phyloP scores from a whole-genome alignment of 176 grass and related monocot species.

The Juncus inflexus region DNA sequence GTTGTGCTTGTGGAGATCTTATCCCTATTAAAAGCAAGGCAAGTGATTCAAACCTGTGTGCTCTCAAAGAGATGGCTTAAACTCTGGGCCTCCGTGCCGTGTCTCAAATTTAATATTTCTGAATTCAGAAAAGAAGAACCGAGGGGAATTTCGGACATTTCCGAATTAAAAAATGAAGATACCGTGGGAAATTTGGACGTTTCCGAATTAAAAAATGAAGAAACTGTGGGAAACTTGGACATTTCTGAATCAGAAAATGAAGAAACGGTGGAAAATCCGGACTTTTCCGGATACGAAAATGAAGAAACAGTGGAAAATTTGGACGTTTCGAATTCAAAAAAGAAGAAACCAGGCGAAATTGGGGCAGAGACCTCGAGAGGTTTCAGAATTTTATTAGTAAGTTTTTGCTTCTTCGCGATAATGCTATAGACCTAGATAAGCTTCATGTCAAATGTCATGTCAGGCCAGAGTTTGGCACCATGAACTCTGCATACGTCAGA shows the following conservation, averaged over 20 bases:
- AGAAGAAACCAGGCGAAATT: neutral
- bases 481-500: neutral
- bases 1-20: too few species aligned
- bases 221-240: too few species aligned
- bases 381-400: neutral
- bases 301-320: too few species aligned
- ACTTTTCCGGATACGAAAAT: too few species aligned
- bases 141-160: neutral
- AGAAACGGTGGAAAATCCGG: too few species aligned
- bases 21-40: too few species aligned
- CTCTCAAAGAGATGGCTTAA: neutral
- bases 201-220: too few species aligned
- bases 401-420: neutral
- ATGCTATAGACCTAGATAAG: neutral
- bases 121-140: too few species aligned
- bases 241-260: too few species aligned
- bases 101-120: neutral
- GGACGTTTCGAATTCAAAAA: too few species aligned
- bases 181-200: too few species aligned
- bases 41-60: too few species aligned
- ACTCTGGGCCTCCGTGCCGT: neutral
- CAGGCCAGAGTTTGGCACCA: neutral
- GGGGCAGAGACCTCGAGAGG: neutral
- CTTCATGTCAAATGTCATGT: neutral
- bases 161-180: neutral